Conservation (phyloP, 2,329 filamentous ascomycete species). For the Fusarium robinianum region DNA sequence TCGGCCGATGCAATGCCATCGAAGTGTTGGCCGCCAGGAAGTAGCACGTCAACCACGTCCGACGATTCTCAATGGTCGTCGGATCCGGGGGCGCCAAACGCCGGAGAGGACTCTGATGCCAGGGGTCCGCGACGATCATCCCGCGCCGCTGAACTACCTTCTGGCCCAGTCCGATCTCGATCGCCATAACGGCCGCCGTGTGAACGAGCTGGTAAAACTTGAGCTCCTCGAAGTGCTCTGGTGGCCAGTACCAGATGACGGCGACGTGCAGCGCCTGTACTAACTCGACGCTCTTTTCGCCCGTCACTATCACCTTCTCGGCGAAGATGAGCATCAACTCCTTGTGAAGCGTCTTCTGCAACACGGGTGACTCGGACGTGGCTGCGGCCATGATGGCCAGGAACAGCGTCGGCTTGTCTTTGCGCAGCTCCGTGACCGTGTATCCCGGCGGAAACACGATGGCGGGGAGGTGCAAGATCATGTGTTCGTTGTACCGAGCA, state of each 20-base stretch:
- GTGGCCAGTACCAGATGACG: slow-evolving; percentile 85
- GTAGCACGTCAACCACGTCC: slow-evolving; percentile 64
- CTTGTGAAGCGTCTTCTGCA: slow-evolving; percentile 66
- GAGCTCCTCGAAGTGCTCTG: slow-evolving; percentile 80
- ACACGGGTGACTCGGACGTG: slow-evolving; percentile 58
- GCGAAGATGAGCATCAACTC: slow-evolving; percentile 75
- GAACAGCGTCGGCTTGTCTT: slow-evolving; percentile 67
- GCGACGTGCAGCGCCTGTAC: slow-evolving; percentile 77
- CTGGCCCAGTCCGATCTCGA: slow-evolving; percentile 77
- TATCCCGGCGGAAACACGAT: slow-evolving; percentile 62
- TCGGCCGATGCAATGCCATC: slow-evolving; percentile 65
- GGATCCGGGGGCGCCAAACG: slow-evolving; percentile 54
- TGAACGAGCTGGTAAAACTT: slow-evolving; percentile 90
- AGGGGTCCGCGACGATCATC: slow-evolving; percentile 34
- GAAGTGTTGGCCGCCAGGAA: slow-evolving; percentile 63
- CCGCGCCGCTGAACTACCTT: slow-evolving; percentile 29
- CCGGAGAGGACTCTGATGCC: slow-evolving; percentile 48
- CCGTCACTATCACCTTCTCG: slow-evolving; percentile 73
- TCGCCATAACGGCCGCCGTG: slow-evolving; percentile 77
- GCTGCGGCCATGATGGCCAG: slow-evolving; percentile 71
- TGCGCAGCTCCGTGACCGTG: slow-evolving; percentile 60
- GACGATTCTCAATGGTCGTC: slow-evolving; percentile 57
- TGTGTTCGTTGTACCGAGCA: slow-evolving; percentile 60
- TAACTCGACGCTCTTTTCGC: slow-evolving; percentile 81
- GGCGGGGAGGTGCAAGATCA: slow-evolving; percentile 64